A percentile compares a stretch with the other conserved stretches of the same genome.
phyloP scores from a whole-genome alignment of 371 early-diverging fungal genomes.

The Dipsacomyces acuminosporus region DNA sequence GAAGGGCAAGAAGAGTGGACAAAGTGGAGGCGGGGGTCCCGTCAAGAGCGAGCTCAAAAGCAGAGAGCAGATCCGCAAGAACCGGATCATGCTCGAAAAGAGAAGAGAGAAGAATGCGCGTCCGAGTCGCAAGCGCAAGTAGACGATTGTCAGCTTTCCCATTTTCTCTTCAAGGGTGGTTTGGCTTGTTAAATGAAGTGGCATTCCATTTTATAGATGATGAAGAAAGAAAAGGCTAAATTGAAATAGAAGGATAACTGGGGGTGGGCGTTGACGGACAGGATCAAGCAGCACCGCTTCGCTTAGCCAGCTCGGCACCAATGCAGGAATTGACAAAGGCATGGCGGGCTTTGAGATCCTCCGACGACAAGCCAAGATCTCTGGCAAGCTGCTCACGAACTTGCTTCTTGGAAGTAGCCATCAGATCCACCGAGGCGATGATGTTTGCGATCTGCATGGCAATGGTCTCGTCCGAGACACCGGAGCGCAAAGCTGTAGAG shows the following conservation, averaged over 20 bases:
- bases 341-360: constrained; percentile 66
- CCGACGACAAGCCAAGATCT: constrained; percentile 51
- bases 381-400: constrained; percentile 59
- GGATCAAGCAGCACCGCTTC: too few species aligned
- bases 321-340: constrained; percentile 82
- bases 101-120: constrained; percentile 57
- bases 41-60: constrained; percentile 68
- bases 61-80: constrained; percentile 79
- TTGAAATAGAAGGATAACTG: background rate
- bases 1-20: constrained; percentile 31
- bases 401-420: constrained; percentile 77
- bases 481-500: background rate
- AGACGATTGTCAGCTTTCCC: too few species aligned
- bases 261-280: too few species aligned
- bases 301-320: constrained; percentile 49
- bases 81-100: constrained; percentile 65
- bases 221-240: background rate
- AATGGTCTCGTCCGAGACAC: constrained; percentile 34
- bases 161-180: too few species aligned
- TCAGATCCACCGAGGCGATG: constrained; percentile 64
- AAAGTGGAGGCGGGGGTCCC: constrained; percentile 7
- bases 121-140: constrained; percentile 14
- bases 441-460: constrained; percentile 30
- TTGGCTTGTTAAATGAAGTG: too few species aligned
- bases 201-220: too few species aligned